phyloP scores from a whole-genome alignment of 805 yeast genomes.

The Cephaloascus albidus region DNA sequence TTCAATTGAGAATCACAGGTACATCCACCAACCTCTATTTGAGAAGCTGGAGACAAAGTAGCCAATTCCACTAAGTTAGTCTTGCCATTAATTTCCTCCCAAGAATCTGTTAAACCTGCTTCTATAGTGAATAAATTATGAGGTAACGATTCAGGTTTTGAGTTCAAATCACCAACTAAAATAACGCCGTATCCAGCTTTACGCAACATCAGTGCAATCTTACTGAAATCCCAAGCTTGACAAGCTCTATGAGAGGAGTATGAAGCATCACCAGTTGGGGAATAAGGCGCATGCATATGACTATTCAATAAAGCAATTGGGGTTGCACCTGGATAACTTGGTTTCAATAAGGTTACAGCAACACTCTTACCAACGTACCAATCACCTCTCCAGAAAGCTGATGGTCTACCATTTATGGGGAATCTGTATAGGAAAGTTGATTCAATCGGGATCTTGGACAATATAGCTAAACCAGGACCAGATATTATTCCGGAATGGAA shows the following conservation, averaged over 20 bases:
- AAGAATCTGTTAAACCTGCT: constrained; percentile 68
- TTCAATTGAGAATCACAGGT: constrained; percentile 86
- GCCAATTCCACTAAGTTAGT: constrained; percentile 13
- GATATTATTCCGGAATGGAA: constrained; percentile 79
- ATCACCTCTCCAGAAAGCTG: constrained; percentile 91
- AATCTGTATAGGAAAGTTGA: constrained; percentile 73
- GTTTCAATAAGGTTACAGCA: constrained; percentile 57
- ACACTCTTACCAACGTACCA: constrained; percentile 95
- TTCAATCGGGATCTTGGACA: constrained; percentile 78
- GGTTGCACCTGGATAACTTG: constrained; percentile 31
- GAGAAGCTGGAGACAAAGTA: constrained; percentile 27
- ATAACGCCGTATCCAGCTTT: constrained; percentile 78
- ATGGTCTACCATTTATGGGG: constrained; percentile 89
- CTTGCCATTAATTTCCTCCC: constrained; percentile 61
- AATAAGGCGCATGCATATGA: constrained; percentile 97
- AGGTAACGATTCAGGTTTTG: constrained; percentile 80
- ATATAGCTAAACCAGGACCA: constrained; percentile 87
- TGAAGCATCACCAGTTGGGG: constrained; percentile 74
- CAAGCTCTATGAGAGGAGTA: constrained; percentile 85
- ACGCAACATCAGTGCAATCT: constrained; percentile 48
- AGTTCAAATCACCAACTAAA: constrained; percentile 89
- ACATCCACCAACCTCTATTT: constrained; percentile 65
- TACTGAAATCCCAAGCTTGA: constrained; percentile 94
- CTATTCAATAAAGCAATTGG: constrained; percentile 79
- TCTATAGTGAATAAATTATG: constrained; percentile 61